Percentiles rank a stretch among this genome's conserved stretches.
Conservation (phyloP, 2,329 filamentous ascomycete species). For the Pyricularia grisea region DNA sequence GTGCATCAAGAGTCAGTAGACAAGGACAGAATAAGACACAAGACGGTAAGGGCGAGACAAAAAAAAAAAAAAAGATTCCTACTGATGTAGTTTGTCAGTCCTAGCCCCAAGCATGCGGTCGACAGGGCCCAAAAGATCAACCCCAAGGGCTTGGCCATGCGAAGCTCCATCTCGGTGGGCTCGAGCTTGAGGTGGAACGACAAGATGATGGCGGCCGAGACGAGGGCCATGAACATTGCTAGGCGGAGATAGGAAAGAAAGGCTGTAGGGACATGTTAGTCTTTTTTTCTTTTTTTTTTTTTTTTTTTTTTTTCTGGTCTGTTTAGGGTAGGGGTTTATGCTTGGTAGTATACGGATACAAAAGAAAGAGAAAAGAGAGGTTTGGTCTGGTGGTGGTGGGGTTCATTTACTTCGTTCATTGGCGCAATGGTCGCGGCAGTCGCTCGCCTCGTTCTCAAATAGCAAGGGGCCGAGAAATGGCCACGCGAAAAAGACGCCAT, state of each 20-base stretch:
- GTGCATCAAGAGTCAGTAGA: background rate
- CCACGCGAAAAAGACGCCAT: slow-evolving; percentile 44
- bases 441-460: slow-evolving; percentile 65
- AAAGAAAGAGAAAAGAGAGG: background rate
- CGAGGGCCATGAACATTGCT: slow-evolving; percentile 82
- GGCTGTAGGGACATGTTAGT: slow-evolving; percentile 24
- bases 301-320: no score
- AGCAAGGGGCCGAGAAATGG: slow-evolving; percentile 59
- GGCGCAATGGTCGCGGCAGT: slow-evolving; percentile 59
- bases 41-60: no score
- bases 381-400: background rate
- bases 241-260: slow-evolving; percentile 90
- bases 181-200: slow-evolving; percentile 81
- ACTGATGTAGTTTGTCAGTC: slow-evolving; percentile 80
- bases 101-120: slow-evolving; percentile 64
- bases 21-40: background rate
- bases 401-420: slow-evolving; percentile 56
- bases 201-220: slow-evolving; percentile 81
- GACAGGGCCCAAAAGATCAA: slow-evolving; percentile 81
- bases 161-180: slow-evolving; percentile 61
- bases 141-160: slow-evolving; percentile 75
- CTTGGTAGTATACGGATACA: background rate
- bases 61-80: slow-evolving; percentile 19
- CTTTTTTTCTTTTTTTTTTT: no score
- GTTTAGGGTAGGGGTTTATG: background rate